These are phyloP conservation scores for Phytopythium vexans DNA, from an alignment of 352 stramenopile species.

Conservation along the genomic window DNA sequence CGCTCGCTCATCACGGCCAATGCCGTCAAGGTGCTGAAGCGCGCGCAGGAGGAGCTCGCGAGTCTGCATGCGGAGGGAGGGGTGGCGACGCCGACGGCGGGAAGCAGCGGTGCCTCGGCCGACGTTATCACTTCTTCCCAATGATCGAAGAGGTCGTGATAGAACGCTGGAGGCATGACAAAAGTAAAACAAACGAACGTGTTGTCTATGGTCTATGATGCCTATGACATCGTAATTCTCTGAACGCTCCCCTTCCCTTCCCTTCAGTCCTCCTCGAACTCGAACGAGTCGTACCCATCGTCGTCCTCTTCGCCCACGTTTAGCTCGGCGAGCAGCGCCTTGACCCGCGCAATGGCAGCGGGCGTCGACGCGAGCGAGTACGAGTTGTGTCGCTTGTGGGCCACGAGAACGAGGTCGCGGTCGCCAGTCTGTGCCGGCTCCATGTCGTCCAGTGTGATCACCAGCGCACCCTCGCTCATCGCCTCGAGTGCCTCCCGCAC, in stretches of 20 bases:
- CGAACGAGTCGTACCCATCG: constrained; percentile 80
- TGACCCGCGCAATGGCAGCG: constrained; percentile 59
- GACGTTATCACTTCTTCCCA: neutral
- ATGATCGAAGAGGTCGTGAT: too few relatives aligned
- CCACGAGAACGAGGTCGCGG: constrained; percentile 46
- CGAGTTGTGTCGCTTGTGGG: constrained; percentile 70
- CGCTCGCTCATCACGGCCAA: constrained; percentile 76
- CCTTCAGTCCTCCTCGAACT: constrained; percentile 34
- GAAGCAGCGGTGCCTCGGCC: neutral
- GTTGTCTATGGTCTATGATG: neutral
- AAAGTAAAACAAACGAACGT: neutral
- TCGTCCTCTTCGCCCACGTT: constrained; percentile 50
- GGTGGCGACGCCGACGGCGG: constrained; percentile 23
- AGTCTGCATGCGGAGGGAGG: constrained; percentile 55
- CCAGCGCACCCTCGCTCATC: constrained; percentile 59
- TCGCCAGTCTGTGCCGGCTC: constrained; percentile 75
- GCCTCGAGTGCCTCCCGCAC: constrained; percentile 41
- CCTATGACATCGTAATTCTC: too few relatives aligned
- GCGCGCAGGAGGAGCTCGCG: constrained; percentile 71
- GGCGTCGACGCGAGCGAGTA: constrained; percentile 68
- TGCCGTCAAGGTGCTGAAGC: constrained; percentile 70
- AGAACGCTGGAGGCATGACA: too few relatives aligned
- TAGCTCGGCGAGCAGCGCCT: constrained; percentile 70
- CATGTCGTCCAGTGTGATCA: constrained; percentile 76
- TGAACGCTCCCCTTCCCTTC: neutral